Percentiles rank a stretch among this genome's conserved stretches.
phyloP scores from a whole-genome alignment of 768 basidiomycete species.

The Termitomyces sp. region DNA sequence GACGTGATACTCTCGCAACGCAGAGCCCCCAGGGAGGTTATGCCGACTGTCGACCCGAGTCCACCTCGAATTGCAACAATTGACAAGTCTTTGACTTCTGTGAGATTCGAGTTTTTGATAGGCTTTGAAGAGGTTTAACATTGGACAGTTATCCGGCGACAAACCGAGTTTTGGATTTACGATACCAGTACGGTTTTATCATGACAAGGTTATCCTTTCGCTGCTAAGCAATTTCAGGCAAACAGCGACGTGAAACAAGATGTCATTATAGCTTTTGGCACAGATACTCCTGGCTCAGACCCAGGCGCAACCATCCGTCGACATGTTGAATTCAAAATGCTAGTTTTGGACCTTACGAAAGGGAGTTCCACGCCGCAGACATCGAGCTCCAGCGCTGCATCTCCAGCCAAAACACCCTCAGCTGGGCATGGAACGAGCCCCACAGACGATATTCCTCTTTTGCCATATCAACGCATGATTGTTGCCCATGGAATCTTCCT shows the following conservation, averaged over 20 bases:
- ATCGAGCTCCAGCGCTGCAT: slow-evolving; percentile 13
- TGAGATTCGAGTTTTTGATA: slow-evolving; percentile 15
- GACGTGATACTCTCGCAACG: slow-evolving; percentile 64
- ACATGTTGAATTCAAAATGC: slow-evolving; percentile 39
- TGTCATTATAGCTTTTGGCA: slow-evolving; percentile 59
- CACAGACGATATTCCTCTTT: slow-evolving; percentile 29
- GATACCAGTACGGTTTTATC: neutral
- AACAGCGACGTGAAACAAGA: slow-evolving; percentile 32
- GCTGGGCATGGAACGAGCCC: slow-evolving; percentile 12
- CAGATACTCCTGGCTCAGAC: slow-evolving; percentile 39
- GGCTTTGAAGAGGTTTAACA: neutral
- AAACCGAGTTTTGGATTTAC: slow-evolving; percentile 30
- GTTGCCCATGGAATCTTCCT: slow-evolving; percentile 51
- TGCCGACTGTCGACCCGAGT: slow-evolving; percentile 49
- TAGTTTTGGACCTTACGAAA: slow-evolving; percentile 43
- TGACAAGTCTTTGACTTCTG: slow-evolving; percentile 28
- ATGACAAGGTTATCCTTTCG: neutral
- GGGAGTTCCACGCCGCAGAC: slow-evolving; percentile 19
- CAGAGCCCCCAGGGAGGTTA: slow-evolving; percentile 39
- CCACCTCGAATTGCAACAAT: slow-evolving; percentile 49
- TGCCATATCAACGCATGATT: slow-evolving; percentile 42
- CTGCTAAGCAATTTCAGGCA: slow-evolving; percentile 24
- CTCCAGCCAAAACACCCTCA: slow-evolving; percentile 12
- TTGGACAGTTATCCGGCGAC: slow-evolving; percentile 30
- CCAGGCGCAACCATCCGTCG: slow-evolving; percentile 37